phyloP scores from a whole-genome alignment of 2,329 filamentous ascomycete species.

The Hirsutella rhossiliensis region DNA sequence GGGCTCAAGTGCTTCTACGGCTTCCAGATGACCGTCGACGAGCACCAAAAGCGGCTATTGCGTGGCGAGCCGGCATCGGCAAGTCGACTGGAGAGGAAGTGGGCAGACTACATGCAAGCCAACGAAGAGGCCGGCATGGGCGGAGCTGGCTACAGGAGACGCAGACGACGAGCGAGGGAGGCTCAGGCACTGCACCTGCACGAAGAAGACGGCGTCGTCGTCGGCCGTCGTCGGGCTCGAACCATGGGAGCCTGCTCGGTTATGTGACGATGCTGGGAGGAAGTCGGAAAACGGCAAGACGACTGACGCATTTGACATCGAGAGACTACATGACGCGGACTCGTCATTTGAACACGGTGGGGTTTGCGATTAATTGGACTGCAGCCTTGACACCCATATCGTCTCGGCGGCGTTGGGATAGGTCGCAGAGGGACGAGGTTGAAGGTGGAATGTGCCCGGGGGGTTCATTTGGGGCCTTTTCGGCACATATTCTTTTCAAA shows the following conservation, averaged over 20 bases:
- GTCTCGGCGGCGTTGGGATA: too few relatives aligned
- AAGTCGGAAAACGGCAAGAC: not conserved
- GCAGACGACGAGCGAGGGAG: conserved; percentile 68
- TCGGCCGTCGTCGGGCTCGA: conserved; percentile 47
- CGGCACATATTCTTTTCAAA: too few relatives aligned
- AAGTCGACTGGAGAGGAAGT: conserved; percentile 72
- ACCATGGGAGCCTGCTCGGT: conserved; percentile 50
- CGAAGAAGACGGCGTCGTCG: conserved; percentile 59
- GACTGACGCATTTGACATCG: not conserved
- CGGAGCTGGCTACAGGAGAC: conserved; percentile 53
- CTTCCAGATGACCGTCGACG: conserved; percentile 89
- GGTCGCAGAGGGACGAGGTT: too few relatives aligned
- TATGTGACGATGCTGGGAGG: conserved; percentile 38
- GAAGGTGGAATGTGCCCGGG: too few relatives aligned
- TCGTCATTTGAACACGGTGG: too few relatives aligned
- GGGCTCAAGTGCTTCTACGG: conserved; percentile 88
- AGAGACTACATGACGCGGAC: not conserved
- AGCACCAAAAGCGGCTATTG: conserved; percentile 79
- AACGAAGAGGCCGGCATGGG: conserved; percentile 68
- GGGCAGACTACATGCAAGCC: conserved; percentile 90
- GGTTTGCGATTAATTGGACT: too few relatives aligned
- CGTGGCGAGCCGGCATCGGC: conserved; percentile 65
- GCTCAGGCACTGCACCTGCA: conserved; percentile 69
- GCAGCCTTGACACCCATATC: too few relatives aligned
- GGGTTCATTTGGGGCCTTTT: too few relatives aligned